phyloP scores from a whole-genome alignment of 2,329 filamentous ascomycete genomes.

The Pestalotiopsis sp. region DNA sequence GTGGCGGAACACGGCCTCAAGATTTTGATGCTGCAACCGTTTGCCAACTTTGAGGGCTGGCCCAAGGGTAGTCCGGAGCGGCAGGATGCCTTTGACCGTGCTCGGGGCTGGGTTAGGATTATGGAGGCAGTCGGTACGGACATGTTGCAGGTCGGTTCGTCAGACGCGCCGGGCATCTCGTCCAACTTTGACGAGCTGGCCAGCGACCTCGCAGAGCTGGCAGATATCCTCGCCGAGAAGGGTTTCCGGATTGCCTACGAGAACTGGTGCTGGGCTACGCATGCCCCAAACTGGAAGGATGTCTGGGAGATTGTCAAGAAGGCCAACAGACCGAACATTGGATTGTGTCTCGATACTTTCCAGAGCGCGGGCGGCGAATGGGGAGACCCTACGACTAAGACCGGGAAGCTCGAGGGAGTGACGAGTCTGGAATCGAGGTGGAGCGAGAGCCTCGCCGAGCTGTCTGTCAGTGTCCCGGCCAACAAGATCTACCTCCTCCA shows the following conservation, averaged over 20 bases:
- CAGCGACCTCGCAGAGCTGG: conserved; percentile 64
- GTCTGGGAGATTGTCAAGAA: conserved; percentile 70
- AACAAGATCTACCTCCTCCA: conserved; percentile 78
- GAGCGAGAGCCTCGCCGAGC: conserved; percentile 54
- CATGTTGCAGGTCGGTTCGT: conserved; percentile 69
- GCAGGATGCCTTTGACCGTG: conserved; percentile 64
- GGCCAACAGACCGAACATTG: conserved; percentile 67
- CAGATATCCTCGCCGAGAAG: conserved; percentile 60
- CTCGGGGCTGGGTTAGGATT: conserved; percentile 68
- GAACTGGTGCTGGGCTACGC: conserved; percentile 82
- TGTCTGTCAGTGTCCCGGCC: conserved; percentile 59
- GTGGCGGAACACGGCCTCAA: conserved; percentile 57
- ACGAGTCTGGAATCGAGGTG: conserved; percentile 55
- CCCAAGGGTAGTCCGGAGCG: conserved; percentile 57
- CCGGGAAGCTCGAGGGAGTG: conserved; percentile 56
- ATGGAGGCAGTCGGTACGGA: conserved; percentile 73
- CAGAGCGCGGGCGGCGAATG: conserved; percentile 75
- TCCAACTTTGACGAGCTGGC: conserved; percentile 54
- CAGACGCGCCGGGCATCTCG: conserved; percentile 63
- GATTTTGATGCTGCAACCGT: conserved; percentile 75
- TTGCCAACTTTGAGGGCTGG: conserved; percentile 80
- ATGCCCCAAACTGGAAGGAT: conserved; percentile 68
- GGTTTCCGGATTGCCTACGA: conserved; percentile 72
- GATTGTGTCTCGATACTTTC: conserved; percentile 78
- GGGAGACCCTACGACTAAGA: conserved; percentile 68